phyloP scores from a whole-genome alignment of 768 basidiomycete genomes.

The Naganishia friedmannii region DNA sequence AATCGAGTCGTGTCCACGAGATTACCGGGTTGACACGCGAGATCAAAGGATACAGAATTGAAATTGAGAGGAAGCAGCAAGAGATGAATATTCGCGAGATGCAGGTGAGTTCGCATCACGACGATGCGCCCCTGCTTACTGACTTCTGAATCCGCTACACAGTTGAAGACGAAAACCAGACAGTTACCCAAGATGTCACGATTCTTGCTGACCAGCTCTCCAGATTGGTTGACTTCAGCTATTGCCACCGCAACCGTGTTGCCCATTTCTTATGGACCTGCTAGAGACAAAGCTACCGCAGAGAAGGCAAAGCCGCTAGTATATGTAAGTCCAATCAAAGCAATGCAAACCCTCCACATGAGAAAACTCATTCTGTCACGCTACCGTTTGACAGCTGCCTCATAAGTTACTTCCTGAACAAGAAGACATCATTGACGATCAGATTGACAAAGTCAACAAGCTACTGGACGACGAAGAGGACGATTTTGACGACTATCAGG shows the following conservation, averaged over 20 bases:
- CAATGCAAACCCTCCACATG: no score
- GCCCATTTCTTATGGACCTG: slow-evolving; percentile 39
- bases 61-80: slow-evolving; percentile 42
- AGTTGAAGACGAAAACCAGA: slow-evolving; percentile 38
- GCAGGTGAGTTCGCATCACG: slow-evolving; percentile 38
- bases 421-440: slow-evolving; percentile 37
- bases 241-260: slow-evolving; percentile 37
- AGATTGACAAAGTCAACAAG: slow-evolving; percentile 40
- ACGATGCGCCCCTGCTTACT: neutral
- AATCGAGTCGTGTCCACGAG: slow-evolving; percentile 45
- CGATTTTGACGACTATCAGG: slow-evolving; percentile 24
- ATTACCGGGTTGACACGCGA: slow-evolving; percentile 46
- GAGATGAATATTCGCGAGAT: slow-evolving; percentile 42
- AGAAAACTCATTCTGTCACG: neutral
- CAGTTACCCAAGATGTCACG: slow-evolving; percentile 44
- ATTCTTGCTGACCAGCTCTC: slow-evolving; percentile 43
- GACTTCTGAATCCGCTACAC: neutral
- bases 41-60: slow-evolving; percentile 42
- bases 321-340: slow-evolving; percentile 39
- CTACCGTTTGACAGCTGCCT: slow-evolving; percentile 36
- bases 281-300: slow-evolving; percentile 35
- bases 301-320: slow-evolving; percentile 43
- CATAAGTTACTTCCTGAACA: slow-evolving; percentile 46
- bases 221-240: slow-evolving; percentile 27
- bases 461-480: slow-evolving; percentile 39